Conservation (phyloP, 148 eudicot species). For the Persicaria maculosa region DNA sequence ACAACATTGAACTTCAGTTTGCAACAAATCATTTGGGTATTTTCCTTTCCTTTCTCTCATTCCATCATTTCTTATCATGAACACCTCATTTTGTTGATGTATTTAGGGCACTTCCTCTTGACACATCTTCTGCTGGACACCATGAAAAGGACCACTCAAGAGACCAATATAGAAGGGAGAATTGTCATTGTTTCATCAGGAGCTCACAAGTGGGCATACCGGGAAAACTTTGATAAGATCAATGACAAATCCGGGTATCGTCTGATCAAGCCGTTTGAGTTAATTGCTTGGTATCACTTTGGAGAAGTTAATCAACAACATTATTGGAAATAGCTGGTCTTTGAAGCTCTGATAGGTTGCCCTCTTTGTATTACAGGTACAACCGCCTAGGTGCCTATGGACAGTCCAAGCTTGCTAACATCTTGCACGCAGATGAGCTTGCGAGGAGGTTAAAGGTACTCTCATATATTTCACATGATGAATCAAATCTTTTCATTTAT, state of each 20-base stretch:
- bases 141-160: conserved; percentile 63
- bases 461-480: not conserved
- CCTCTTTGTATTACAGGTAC: conserved; percentile 40
- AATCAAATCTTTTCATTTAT: not conserved
- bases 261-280: too few relatives aligned
- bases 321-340: too few relatives aligned
- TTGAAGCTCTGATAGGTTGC: too few relatives aligned
- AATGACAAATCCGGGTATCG: conserved; percentile 55
- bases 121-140: conserved; percentile 69
- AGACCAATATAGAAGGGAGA: conserved; percentile 67
- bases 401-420: conserved; percentile 82
- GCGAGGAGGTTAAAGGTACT: conserved; percentile 60
- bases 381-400: conserved; percentile 57
- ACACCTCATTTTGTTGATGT: not conserved
- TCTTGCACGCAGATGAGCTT: conserved; percentile 73
- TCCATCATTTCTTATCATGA: not conserved
- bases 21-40: conserved; percentile 87
- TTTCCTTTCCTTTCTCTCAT: not conserved
- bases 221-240: conserved; percentile 67
- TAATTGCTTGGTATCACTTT: not conserved
- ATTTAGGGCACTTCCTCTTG: conserved; percentile 73
- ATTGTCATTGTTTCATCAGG: conserved; percentile 68
- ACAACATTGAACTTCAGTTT: conserved; percentile 78
- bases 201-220: conserved; percentile 47
- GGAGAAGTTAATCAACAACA: too few relatives aligned